Conservation (phyloP, 2,329 filamentous ascomycete species). For the Monilinia vaccinii-corymbosi region DNA sequence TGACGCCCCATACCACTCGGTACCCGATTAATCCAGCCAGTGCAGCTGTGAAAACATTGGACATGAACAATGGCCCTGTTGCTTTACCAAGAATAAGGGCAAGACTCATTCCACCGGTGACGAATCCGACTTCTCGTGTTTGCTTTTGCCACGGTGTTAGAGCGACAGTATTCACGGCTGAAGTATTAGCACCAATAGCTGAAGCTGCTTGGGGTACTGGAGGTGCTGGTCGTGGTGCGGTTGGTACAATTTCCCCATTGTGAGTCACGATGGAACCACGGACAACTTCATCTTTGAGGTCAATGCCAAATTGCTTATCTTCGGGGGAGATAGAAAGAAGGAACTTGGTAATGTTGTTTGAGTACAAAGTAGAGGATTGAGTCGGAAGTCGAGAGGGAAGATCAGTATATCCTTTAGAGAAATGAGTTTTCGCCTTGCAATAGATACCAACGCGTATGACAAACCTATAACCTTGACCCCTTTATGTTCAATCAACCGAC, state of each 20-base stretch:
- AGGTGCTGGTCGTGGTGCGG: conserved; percentile 59
- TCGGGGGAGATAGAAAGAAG: conserved; percentile 72
- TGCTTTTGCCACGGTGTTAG: conserved; percentile 77
- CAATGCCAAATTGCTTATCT: conserved; percentile 70
- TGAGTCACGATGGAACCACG: conserved; percentile 76
- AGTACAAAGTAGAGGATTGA: conserved; percentile 83
- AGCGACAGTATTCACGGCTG: conserved; percentile 44
- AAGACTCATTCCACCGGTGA: conserved; percentile 71
- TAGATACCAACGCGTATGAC: conserved; percentile 19
- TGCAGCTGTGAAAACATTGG: conserved; percentile 76
- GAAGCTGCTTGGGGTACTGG: conserved; percentile 43
- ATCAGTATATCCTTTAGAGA: conserved; percentile 62
- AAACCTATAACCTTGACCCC: conserved; percentile 77
- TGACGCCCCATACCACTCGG: conserved; percentile 79
- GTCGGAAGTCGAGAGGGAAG: conserved; percentile 78
- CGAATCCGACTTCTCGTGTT: conserved; percentile 61
- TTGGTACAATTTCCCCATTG: conserved; percentile 66
- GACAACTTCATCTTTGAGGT: conserved; percentile 76
- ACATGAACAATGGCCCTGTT: conserved; percentile 79
- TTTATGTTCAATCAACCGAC: conserved; percentile 60
- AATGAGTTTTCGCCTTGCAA: not conserved
- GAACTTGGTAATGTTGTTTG: conserved; percentile 88
- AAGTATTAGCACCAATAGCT: conserved; percentile 39
- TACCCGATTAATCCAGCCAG: conserved; percentile 82
- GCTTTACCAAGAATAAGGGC: conserved; percentile 70